Base-by-base conservation (phyloP, 164 flowering plant species). In the Chloranthus sessilifolius region DNA sequence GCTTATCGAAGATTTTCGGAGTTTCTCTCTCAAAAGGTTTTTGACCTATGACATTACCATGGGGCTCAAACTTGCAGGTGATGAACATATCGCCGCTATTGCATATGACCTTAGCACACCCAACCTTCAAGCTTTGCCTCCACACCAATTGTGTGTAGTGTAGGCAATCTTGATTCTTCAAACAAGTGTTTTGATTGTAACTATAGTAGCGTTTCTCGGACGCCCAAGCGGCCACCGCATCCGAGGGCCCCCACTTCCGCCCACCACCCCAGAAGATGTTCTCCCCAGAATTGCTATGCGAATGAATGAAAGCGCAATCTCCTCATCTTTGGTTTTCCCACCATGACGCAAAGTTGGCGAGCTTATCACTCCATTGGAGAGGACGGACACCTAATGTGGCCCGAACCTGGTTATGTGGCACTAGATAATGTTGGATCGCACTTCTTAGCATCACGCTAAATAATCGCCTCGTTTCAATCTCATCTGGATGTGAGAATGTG, bases 141-240 rank as follows among this genome's bases (percentile, higher is more conserved):
- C 62, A 58, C 12, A 63, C 54, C 27, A 63, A 17, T 48, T 63
- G 68, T 2, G 59, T 52, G 47, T 63, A 63, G 43, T 63, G 63
- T 33, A 42, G 2, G 31, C 68, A 63, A 9, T 58, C 54, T 29
- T 23, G 6, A 23, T 30, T 33, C 15, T 14, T 15, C 9, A 12
- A 1, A 20, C 68, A 63, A 19, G n/a, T 15, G 20, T 63, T 63
- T 7, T 10, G 1, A 6, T 25, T 40, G 28, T 52, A 58, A 38
- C 52, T 38, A 27, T 63, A 63, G 25, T 46, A 33, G 2, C 16
- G 21, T 33, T 47, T 33, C 48, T 63, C 62, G 9, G 58, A 40
- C 9, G 31, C 56, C 66, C 66, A 62, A 2, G 40, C 43, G 5
- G 49, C 50, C 22, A 62, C 51, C 2, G 61, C 66, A 1, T 22